phyloP scores from a whole-genome alignment of 306 rosid genomes.

The Cucurbita pepo region DNA sequence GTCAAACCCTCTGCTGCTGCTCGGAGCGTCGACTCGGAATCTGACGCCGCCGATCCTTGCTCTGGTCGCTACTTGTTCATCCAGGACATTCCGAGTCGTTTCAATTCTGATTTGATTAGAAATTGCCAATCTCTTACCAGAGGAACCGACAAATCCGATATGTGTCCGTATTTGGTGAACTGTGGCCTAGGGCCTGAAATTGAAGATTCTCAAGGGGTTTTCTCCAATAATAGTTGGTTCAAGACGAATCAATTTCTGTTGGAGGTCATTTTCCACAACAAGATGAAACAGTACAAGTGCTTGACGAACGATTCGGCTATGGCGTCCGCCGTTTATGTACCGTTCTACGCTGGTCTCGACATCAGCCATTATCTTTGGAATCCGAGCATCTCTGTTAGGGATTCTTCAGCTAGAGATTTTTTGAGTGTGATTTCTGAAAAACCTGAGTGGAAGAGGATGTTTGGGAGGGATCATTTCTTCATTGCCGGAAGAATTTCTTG shows the following conservation, averaged over 20 bases:
- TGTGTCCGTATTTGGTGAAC: constrained; percentile 59
- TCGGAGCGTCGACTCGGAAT: background rate
- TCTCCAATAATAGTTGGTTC: constrained; percentile 41
- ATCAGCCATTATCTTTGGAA: constrained; percentile 53
- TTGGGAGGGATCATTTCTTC: constrained; percentile 79
- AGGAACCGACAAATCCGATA: constrained; percentile 51
- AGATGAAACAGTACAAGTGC: constrained; percentile 46
- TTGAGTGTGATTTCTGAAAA: constrained; percentile 21
- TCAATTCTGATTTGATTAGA: constrained; percentile 34
- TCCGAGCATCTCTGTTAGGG: constrained; percentile 38
- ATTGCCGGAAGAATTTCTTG: constrained; percentile 78
- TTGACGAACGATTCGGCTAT: constrained; percentile 43
- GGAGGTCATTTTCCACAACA: constrained; percentile 73
- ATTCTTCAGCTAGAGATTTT: constrained; percentile 45
- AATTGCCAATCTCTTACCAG: constrained; percentile 47
- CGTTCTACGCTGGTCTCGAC: constrained; percentile 87
- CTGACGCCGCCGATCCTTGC: constrained; percentile 26
- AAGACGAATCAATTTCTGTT: constrained; percentile 63
- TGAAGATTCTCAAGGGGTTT: constrained; percentile 15
- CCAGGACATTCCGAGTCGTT: constrained; percentile 45
- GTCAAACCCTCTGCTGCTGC: background rate
- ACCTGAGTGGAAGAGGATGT: constrained; percentile 60
- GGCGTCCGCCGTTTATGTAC: constrained; percentile 70
- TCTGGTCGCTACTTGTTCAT: constrained; percentile 41
- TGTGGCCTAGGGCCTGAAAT: constrained; percentile 48